Evolutionary conservation across 2,329 filamentous ascomycete genomes (phyloP).

Genomic region (Fragosphaeria purpurea): DNA sequence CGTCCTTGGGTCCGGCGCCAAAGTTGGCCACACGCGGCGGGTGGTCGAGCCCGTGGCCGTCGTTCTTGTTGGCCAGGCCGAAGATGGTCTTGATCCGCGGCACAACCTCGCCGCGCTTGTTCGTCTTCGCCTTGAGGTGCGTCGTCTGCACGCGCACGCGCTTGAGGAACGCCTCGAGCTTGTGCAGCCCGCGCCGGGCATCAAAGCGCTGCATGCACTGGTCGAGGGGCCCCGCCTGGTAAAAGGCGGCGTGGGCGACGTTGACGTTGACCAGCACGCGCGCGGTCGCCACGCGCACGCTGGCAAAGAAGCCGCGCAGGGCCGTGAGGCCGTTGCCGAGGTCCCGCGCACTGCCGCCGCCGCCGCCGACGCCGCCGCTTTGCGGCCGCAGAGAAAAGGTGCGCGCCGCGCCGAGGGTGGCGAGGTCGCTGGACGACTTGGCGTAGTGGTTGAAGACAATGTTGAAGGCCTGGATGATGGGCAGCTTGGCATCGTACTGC

Average conservation of each 20-base stretch:
- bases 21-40: constrained; percentile 17
- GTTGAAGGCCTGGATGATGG: constrained; percentile 61
- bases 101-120: constrained; percentile 22
- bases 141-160: constrained; percentile 26
- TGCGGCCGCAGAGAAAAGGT: constrained; percentile 15
- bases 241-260: constrained; percentile 25
- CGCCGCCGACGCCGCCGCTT: neutral
- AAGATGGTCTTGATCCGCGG: constrained; percentile 27
- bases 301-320: constrained; percentile 25
- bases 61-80: constrained; percentile 24
- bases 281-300: constrained; percentile 23
- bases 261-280: constrained; percentile 27
- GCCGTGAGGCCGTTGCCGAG: constrained; percentile 21
- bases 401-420: constrained; percentile 21
- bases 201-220: constrained; percentile 8
- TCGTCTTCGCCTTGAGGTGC: constrained; percentile 25
- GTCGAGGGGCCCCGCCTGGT: constrained; percentile 17
- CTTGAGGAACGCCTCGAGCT: constrained; percentile 27
- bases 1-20: constrained; percentile 39
- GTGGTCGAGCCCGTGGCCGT: constrained; percentile 20
- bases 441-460: constrained; percentile 45
- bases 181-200: constrained; percentile 2
- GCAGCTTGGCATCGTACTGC: constrained; percentile 16
- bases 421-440: constrained; percentile 16
- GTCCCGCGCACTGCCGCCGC: constrained; percentile 1